A percentile compares a stretch with the other conserved stretches of the same genome.
Evolutionary conservation across 2,329 filamentous ascomycete genomes (phyloP).

Genomic region (Xylariomycetidae sp.): DNA sequence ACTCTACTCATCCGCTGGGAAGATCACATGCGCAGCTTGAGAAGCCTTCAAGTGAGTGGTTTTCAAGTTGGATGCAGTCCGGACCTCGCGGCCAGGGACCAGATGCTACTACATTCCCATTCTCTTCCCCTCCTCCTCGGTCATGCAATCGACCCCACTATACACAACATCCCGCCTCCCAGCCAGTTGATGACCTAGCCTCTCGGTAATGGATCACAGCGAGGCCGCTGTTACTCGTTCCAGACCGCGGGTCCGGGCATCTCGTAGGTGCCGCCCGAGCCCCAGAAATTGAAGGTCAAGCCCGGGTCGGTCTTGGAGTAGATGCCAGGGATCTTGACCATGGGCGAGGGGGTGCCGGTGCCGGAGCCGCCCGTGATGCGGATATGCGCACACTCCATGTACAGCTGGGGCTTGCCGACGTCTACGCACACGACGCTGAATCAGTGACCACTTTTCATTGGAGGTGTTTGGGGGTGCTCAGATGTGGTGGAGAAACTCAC

Average conservation of each 20-base stretch:
- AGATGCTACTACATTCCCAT: neutral
- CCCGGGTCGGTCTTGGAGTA: conserved; percentile 19
- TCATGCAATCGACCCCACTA: neutral
- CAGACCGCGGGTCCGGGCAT: conserved; percentile 21
- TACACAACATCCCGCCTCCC: neutral
- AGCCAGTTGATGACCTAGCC: neutral
- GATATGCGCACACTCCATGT: conserved; percentile 24
- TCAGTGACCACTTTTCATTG: conserved; percentile 5
- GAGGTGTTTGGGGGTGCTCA: too few relatives aligned
- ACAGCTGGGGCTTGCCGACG: conserved; percentile 22
- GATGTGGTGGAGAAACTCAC: conserved; percentile 7
- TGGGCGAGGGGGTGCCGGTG: conserved; percentile 14
- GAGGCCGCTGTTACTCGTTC: neutral
- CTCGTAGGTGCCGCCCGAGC: conserved; percentile 15
- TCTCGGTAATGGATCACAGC: neutral
- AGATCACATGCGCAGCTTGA: too few relatives aligned
- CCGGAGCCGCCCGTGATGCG: conserved; percentile 16
- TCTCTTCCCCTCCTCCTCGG: neutral
- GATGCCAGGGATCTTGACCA: conserved; percentile 36
- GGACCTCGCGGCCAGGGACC: neutral
- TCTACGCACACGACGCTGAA: conserved; percentile 12
- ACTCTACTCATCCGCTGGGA: too few relatives aligned
- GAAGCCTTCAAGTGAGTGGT: too few relatives aligned
- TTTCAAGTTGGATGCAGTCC: neutral
- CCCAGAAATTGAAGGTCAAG: conserved; percentile 22